phyloP scores from a whole-genome alignment of 139 green algal genomes.

The Chlorella sp. region DNA sequence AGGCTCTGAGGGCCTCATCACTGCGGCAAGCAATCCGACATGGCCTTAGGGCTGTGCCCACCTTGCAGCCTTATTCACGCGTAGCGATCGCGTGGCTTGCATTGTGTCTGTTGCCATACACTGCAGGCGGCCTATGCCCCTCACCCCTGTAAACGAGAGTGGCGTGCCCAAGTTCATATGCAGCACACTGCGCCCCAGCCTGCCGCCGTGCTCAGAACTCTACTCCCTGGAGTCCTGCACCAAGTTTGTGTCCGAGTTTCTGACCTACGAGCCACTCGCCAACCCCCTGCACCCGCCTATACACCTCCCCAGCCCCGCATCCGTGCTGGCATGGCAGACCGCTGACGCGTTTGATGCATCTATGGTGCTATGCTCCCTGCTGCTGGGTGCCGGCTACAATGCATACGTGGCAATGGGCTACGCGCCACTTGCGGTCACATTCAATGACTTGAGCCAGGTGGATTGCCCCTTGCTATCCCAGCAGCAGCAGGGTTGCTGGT shows the following conservation, averaged over 20 bases:
- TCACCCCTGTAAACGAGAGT: slow-evolving; percentile 74
- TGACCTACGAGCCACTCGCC: slow-evolving; percentile 73
- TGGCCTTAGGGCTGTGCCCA: no score
- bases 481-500: not conserved
- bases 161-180: slow-evolving; percentile 76
- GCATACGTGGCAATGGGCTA: slow-evolving; percentile 71
- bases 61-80: no score
- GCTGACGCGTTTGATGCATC: slow-evolving; percentile 79
- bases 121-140: no score
- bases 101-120: no score
- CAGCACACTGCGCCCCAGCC: slow-evolving; percentile 62
- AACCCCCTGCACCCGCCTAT: slow-evolving; percentile 58
- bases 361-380: slow-evolving; percentile 56
- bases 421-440: slow-evolving; percentile 22
- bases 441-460: slow-evolving; percentile 51
- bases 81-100: no score
- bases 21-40: no score
- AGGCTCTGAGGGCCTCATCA: no score
- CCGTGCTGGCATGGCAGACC: slow-evolving; percentile 56
- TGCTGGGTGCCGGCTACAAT: slow-evolving; percentile 70
- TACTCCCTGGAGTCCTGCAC: slow-evolving; percentile 58
- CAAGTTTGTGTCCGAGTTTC: slow-evolving; percentile 70
- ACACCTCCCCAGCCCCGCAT: slow-evolving; percentile 59
- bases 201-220: slow-evolving; percentile 28
- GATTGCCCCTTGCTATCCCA: slow-evolving; percentile 39